Base-by-base conservation (phyloP, 2,329 filamentous ascomycete genomes). In the Cladophialophora immunda region DNA sequence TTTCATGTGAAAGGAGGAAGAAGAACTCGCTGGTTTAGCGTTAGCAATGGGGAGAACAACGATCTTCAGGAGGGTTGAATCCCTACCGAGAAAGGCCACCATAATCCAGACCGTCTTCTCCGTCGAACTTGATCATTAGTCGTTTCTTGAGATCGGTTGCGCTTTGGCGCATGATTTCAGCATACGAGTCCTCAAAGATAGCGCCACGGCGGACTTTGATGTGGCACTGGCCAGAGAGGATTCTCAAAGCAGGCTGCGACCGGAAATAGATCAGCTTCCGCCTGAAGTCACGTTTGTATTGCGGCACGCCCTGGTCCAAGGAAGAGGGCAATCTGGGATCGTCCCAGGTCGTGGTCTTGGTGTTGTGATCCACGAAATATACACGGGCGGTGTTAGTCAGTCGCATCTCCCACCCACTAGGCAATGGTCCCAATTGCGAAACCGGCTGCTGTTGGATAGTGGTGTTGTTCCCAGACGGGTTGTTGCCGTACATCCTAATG, bases 291-390 rank as follows among this genome's bases (percentile, higher is more conserved):
- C 95, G 92, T 88, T 99, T 99, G 84, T 99, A 99, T 81, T 99
- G 95, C 60, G 95, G 95, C 58, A 99, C 95, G 69, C 97, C 97
- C 81, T 99, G 95, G 75, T 99, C 95, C 68, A 99, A 84, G 0
- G 95, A 98, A 2, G 94, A 98, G 27, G 95, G 95, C 73, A 99
- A 83, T 76, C 95, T 89, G 38, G 95, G 95, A 76, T 99, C 95
- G 76, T 99, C 95, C 95, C 95, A 99, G 0, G 95, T 99, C 3
- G 95, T 99, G 0, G 95, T 99, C 85, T 99, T 99, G 53, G 95
- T 99, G 82, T 99, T 99, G 82, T 99, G 95, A 76, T 99, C 95
- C 53, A 99, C 95, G 79, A 99, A 99, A 81, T 99, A 99, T 17
- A 99, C 95, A 67, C 95, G 88, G 30, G 95, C 95, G 15, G 95